These are phyloP conservation scores for Malassezia japonica DNA, from an alignment of 1,284 basidiomycete genomes.

Conservation along the genomic window DNA sequence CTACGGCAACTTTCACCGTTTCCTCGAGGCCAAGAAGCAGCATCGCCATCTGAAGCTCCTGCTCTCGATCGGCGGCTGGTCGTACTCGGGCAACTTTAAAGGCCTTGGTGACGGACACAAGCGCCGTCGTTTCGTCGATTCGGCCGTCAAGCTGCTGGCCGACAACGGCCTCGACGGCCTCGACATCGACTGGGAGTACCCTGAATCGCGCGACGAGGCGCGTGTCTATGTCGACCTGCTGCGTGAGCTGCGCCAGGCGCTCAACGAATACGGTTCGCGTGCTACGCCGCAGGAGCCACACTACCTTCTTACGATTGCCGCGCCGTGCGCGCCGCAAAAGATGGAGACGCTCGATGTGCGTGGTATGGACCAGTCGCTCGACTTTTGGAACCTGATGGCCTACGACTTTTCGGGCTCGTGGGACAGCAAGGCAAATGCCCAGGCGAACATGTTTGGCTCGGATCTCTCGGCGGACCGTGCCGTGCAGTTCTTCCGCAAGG, in stretches of 20 bases:
- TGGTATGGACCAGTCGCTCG: constrained; percentile 63
- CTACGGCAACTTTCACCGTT: constrained; percentile 78
- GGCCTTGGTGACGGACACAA: constrained; percentile 30
- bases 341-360: constrained; percentile 60
- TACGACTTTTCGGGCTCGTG: constrained; percentile 51
- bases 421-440: constrained; percentile 65
- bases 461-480: constrained; percentile 58
- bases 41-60: constrained; percentile 54
- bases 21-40: constrained; percentile 68
- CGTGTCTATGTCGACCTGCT: constrained; percentile 63
- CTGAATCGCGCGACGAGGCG: constrained; percentile 61
- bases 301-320: constrained; percentile 65
- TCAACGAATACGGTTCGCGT: constrained; percentile 59
- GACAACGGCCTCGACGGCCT: constrained; percentile 78
- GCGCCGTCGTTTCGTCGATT: constrained; percentile 62
- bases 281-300: constrained; percentile 52
- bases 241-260: constrained; percentile 59
- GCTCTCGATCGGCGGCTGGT: constrained; percentile 50
- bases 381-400: constrained; percentile 88
- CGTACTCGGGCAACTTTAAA: constrained; percentile 45
- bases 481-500: constrained; percentile 58
- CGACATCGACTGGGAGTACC: constrained; percentile 72
- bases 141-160: constrained; percentile 64
- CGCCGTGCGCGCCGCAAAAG: constrained; percentile 66
- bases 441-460: constrained; percentile 64